These are phyloP conservation scores for Dactylellina leptospora DNA, from an alignment of 2,329 filamentous ascomycete species.

Conservation along the genomic window DNA sequence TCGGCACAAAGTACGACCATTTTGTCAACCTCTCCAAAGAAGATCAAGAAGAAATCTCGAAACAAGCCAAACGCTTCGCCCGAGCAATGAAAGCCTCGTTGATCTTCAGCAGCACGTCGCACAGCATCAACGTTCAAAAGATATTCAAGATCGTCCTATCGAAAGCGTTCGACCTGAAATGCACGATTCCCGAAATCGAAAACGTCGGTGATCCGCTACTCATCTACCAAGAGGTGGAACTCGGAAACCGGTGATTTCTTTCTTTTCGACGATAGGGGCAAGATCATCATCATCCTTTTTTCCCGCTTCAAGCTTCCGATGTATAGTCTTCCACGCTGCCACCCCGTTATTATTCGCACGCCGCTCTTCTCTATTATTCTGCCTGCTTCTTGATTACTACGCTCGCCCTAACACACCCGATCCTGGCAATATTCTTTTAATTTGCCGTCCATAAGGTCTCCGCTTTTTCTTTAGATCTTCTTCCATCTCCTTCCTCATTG, in stretches of 20 bases:
- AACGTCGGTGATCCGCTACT: constrained; percentile 95
- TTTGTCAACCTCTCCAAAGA: constrained; percentile 98
- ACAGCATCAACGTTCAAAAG: constrained; percentile 99
- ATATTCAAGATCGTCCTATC: constrained; percentile 99
- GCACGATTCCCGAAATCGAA: constrained; percentile 98
- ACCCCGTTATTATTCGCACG: constrained; percentile 50
- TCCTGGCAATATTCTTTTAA: constrained; percentile 45
- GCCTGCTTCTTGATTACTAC: constrained; percentile 3
- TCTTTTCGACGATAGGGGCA: background rate
- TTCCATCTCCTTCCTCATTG: constrained; percentile 35
- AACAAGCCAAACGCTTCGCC: constrained; percentile 72
- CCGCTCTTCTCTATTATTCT: constrained; percentile 34
- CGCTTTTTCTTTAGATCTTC: constrained; percentile 1
- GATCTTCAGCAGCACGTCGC: constrained; percentile 98
- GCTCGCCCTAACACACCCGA: constrained; percentile 33
- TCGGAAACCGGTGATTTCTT: constrained; percentile 36
- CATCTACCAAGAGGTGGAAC: constrained; percentile 73
- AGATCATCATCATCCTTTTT: constrained; percentile 1
- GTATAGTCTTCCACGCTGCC: constrained; percentile 52
- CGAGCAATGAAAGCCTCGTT: constrained; percentile 91
- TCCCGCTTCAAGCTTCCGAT: constrained; percentile 41
- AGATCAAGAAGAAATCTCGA: constrained; percentile 98
- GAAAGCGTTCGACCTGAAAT: constrained; percentile 98
- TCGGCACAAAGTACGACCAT: constrained; percentile 98
- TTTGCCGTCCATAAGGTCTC: constrained; percentile 26